Evolutionary conservation across 192 early-diverging fungal genomes (phyloP), one percentile per base, ranked within the genome.

Genomic region (Ambispora gerdemannii): DNA sequence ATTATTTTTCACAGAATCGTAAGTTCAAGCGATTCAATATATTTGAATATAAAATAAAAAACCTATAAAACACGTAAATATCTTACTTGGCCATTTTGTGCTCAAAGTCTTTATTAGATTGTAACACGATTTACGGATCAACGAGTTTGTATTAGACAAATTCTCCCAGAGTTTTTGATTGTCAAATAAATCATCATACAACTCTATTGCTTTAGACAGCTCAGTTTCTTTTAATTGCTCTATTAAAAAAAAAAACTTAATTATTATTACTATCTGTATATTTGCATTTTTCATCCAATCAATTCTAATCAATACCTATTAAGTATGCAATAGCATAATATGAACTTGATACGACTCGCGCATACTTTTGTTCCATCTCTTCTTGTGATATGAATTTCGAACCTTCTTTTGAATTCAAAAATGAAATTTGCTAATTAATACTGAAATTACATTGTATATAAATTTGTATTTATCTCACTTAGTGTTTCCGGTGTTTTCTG

Each of bases 401-500:
- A 79, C 92, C 91, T 63, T 86, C 86, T 89, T n/a, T n/a, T n/a
- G n/a, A n/a, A n/a, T n/a, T n/a, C n/a, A n/a, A 63, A 62, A 20
- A 53, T 33, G 31, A 43, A 27, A 56, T 52, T 36, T 27, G 24
- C 19, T 38, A 43, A 32, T 19, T 55, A 33, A 22, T 6, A 1
- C 15, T 49, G 28, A 32, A 27, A 30, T 30, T 11, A 58, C n/a
- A n/a, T n/a, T n/a, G n/a, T n/a, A n/a, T n/a, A n/a, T n/a, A n/a
- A n/a, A n/a, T n/a, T n/a, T n/a, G n/a, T 60, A 7, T 67, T 34
- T 63, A 74, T 78, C 78, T 75, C 81, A 88, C 92, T 93, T 64
- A 95, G 61, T 1, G 89, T 92, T 59, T 96, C 92, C 0, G 87
- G 80, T 0, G 93, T 90, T 70, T 95, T 91, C 27, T 86, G 76